Conservation (phyloP, 163 green algal species). For the Volvox carteri region DNA sequence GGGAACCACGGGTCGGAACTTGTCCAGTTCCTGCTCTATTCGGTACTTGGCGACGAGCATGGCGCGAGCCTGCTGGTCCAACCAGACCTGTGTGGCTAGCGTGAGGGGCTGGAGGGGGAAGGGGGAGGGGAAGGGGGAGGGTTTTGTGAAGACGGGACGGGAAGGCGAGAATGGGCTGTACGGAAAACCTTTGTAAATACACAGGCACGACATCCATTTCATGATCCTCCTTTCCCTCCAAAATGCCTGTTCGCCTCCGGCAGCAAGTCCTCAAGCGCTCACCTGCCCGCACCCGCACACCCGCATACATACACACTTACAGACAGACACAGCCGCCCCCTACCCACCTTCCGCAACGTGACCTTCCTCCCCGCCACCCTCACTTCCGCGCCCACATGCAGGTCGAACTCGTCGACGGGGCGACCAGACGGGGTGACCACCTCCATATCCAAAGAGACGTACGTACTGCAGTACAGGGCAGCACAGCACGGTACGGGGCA, state of each 20-base stretch:
- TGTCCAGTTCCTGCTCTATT: conserved; percentile 51
- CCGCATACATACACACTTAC: too few species aligned
- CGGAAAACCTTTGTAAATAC: too few species aligned
- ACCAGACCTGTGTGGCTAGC: conserved; percentile 52
- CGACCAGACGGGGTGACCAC: neutral
- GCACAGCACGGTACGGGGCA: too few species aligned
- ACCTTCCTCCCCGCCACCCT: conserved; percentile 40
- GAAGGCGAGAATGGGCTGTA: too few species aligned
- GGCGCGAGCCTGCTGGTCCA: conserved; percentile 54
- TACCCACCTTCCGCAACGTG: conserved; percentile 54
- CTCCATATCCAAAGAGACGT: conserved; percentile 4
- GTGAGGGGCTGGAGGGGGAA: conserved; percentile 22
- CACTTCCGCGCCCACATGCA: conserved; percentile 58
- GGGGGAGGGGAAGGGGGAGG: neutral
- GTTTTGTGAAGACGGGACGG: too few species aligned
- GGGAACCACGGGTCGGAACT: conserved; percentile 55
- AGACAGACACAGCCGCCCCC: neutral
- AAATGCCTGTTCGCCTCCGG: too few species aligned
- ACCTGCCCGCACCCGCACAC: too few species aligned
- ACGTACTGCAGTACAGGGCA: too few species aligned
- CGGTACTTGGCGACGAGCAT: conserved; percentile 43
- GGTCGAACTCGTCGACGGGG: conserved; percentile 48
- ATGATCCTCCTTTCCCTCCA: too few species aligned
- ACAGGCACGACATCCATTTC: too few species aligned
- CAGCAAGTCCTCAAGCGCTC: too few species aligned